Base-by-base conservation (phyloP, 1,139 yeast species). In the Magnusiomyces suaveolens region DNA sequence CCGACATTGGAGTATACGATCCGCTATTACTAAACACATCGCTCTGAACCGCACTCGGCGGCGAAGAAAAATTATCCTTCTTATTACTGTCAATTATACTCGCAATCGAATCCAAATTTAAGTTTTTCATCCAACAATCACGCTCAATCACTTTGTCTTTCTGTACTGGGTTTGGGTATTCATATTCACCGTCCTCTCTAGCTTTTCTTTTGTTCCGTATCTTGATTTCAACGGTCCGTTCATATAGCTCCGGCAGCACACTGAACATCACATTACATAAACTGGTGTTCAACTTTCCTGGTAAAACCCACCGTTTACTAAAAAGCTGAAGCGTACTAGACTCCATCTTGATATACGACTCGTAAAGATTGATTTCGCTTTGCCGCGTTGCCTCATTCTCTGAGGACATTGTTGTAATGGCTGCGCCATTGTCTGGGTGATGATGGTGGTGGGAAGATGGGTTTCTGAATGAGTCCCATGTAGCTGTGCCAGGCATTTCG, bases 161-260 rank as follows among this genome's bases (percentile, higher is more conserved):
- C 18, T 21, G 46, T 20, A 14, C 25, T 14, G 26, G 39, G 14
- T 12, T 21, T 8, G 20, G n/a, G n/a, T 38, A 16, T 38, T 38
- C 32, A 38, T 1, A 8, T 3, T 21, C 43, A 36, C 4, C 18
- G 20, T 24, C 50, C 10, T 47, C 50, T 6, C 29, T n/a, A 14
- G 56, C 55, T 25, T 54, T 53, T n/a, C 58, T 52, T 29, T 56
- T 56, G 24, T 50, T 54, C 24, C 52, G 52, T 18, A 50, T 50
- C 18, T 36, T 51, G 2, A 53, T 56, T 46, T 56, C 59, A n/a
- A 51, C 46, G 16, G 52, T 48, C 3, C 46, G 29, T 24, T 56
- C 56, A 46, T 56, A 56, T 2, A 56, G 52, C 50, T 56, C 59
- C 21, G 59, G 59, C 18, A 56, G 47, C n/a, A 56, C 57, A 32